Evolutionary conservation across 305 asterid genomes (phyloP), one percentile per base, ranked within the genome.

Genomic region (Solanum hybrid): DNA sequence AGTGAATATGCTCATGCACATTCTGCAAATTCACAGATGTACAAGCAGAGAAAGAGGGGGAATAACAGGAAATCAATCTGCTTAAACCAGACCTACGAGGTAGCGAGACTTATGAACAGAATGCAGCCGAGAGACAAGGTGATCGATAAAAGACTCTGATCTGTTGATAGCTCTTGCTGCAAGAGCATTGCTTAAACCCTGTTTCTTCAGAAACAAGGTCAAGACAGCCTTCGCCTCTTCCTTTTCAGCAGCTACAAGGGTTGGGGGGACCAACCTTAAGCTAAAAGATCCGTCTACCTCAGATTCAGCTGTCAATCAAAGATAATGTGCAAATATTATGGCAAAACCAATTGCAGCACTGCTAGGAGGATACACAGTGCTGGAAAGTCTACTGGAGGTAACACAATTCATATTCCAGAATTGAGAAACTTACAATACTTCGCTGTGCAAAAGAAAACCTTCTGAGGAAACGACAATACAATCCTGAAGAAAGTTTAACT

Each of bases 151-250:
- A 89, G 95, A 93, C 84, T 95, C 99, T 3, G 99, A 94, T 94
- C 94, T 95, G 91, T 97, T 96, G 92, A 95, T 93, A 92, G 91
- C 92, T 92, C 97, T 94, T 87, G 95, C 94, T 20, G 99, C 98
- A 88, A 88, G 89, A 28, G 96, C 93, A 89, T 92, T 95, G 94
- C 95, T 96, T 91, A 95, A 92, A 34, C 99, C 98, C 89, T 95
- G 97, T 91, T 95, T 96, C 93, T 95, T 97, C 92, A 97, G 89
- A 92, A 96, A 97, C 91, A 97, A 93, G 73, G 96, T 95, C 88
- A 96, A 89, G 24, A 96, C 96, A 31, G 99, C 99, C 93, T 97
- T 97, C 91, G 99, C 96, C 94, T 97, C 99, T 92, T 97, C 99
- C 93, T 95, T 97, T 92, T 96, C 99, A n/a, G 99, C 97, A 87